Evolutionary conservation across 2,329 filamentous ascomycete species (phyloP), one percentile per base, ranked within the genome.

Genomic region (Parasarocladium wereldwijsianum): DNA sequence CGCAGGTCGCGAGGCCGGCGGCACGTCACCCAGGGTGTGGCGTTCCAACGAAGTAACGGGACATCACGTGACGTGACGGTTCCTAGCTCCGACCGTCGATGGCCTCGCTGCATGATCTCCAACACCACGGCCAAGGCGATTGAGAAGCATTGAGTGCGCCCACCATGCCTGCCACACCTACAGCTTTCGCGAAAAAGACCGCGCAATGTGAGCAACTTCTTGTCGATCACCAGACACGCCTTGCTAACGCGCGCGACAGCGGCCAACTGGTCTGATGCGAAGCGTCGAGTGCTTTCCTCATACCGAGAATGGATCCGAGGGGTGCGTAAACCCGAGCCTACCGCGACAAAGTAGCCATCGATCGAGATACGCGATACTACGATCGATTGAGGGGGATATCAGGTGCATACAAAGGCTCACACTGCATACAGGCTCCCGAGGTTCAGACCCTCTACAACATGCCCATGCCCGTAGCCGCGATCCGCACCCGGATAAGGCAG

Each of bases 371-470:
- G n/a, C n/a, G n/a, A n/a, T n/a, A n/a, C n/a, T n/a, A n/a, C n/a
- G n/a, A n/a, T n/a, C 19, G 19, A 21, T n/a, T 21, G 19, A 21
- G 8, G n/a, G n/a, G n/a, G n/a, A n/a, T n/a, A n/a, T n/a, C n/a
- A n/a, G n/a, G n/a, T n/a, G n/a, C n/a, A n/a, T 13, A 4, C 3
- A 17, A 31, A 36, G 16, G 32, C 36, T 42, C 32, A 40, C 32
- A 16, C 8, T 19, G 29, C 3, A 23, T 34, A 11, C 52, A 98
- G 90, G 85, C 85, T 23, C 87, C 90, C 37, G 86, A 96, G 55
- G 87, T 98, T 50, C 90, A 96, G 58, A 80, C 75, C 38, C 93
- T 96, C 84, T 98, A 98, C 72, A 81, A 80, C 38, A 65, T 98
- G 49, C 83, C 82, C 52, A 72, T 93, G 50, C 85, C 87, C 31